Evolutionary conservation across 108 stramenopile genomes (phyloP).

Genomic region (Pseudonitzschia multiseries): DNA sequence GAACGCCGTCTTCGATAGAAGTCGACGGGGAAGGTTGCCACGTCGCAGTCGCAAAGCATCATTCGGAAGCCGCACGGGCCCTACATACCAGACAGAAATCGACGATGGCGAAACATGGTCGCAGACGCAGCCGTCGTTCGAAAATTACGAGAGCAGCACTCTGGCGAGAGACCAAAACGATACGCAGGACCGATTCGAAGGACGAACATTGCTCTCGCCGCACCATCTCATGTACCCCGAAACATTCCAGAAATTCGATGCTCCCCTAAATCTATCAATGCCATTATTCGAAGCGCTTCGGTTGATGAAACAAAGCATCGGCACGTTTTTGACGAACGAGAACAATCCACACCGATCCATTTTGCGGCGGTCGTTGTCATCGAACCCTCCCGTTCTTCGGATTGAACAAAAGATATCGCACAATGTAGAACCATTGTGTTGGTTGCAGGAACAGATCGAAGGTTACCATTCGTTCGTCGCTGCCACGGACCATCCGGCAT

Average conservation of each 20-base stretch:
- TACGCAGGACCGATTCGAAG: neutral
- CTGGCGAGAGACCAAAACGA: neutral
- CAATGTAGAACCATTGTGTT: slow-evolving; percentile 61
- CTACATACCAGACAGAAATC: neutral
- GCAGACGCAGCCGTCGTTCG: neutral
- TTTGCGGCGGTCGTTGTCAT: neutral
- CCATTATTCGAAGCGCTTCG: slow-evolving; percentile 21
- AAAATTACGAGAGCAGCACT: neutral
- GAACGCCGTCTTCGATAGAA: neutral
- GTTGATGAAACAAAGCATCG: slow-evolving; percentile 17
- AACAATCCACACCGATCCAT: neutral
- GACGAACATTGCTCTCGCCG: slow-evolving; percentile 18
- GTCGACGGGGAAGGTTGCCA: neutral
- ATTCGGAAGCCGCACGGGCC: neutral
- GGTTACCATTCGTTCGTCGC: neutral
- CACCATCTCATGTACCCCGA: slow-evolving; percentile 31
- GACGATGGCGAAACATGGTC: slow-evolving; percentile 3
- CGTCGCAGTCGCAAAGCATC: neutral
- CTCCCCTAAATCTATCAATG: slow-evolving; percentile 1
- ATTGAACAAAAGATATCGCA: slow-evolving; percentile 62
- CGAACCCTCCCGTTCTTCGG: slow-evolving; percentile 25
- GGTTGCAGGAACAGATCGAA: slow-evolving; percentile 62
- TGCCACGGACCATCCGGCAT: slow-evolving; percentile 23
- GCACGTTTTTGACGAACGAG: slow-evolving; percentile 5
- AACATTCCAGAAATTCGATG: slow-evolving; percentile 10